These are phyloP conservation scores for Wickerhamomyces canadensis DNA, from an alignment of 805 yeast genomes.

Conservation along the genomic window DNA sequence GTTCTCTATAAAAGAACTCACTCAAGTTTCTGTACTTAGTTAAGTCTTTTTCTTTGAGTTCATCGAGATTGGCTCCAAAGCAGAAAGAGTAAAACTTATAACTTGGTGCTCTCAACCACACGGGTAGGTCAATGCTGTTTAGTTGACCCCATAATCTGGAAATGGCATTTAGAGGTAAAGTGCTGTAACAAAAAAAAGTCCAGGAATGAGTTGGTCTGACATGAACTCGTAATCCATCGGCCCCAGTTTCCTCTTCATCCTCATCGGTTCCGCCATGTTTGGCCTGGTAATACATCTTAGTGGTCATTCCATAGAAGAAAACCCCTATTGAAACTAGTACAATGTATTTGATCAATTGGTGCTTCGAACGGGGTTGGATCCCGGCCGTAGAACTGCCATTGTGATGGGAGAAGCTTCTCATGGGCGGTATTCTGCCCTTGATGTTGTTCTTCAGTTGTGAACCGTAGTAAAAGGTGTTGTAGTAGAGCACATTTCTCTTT, in stretches of 20 bases:
- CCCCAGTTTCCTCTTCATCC: slow-evolving; percentile 23
- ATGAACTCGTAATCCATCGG: neutral
- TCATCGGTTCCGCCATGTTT: slow-evolving; percentile 17
- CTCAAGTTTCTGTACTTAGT: slow-evolving; percentile 71
- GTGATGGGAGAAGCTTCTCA: slow-evolving; percentile 21
- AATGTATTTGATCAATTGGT: slow-evolving; percentile 23
- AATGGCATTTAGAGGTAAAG: slow-evolving; percentile 84
- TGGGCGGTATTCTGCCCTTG: slow-evolving; percentile 24
- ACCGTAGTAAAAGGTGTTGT: slow-evolving; percentile 35
- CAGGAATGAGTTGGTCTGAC: slow-evolving; percentile 72
- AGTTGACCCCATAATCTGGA: slow-evolving; percentile 94
- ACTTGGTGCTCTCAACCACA: slow-evolving; percentile 82
- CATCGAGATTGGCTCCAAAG: slow-evolving; percentile 87
- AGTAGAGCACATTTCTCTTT: slow-evolving; percentile 46
- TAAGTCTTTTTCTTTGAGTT: slow-evolving; percentile 80
- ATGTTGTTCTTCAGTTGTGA: slow-evolving; percentile 26
- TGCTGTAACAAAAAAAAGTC: slow-evolving; percentile 84
- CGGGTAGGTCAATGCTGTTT: slow-evolving; percentile 77
- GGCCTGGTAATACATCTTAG: slow-evolving; percentile 22
- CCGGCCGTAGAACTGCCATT: slow-evolving; percentile 16
- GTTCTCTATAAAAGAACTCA: slow-evolving; percentile 84
- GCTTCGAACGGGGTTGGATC: slow-evolving; percentile 11
- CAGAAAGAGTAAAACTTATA: slow-evolving; percentile 68
- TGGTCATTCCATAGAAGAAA: slow-evolving; percentile 24
- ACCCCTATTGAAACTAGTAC: slow-evolving; percentile 24